phyloP scores from a whole-genome alignment of 164 flowering plant genomes.

The Annona squamosa region DNA sequence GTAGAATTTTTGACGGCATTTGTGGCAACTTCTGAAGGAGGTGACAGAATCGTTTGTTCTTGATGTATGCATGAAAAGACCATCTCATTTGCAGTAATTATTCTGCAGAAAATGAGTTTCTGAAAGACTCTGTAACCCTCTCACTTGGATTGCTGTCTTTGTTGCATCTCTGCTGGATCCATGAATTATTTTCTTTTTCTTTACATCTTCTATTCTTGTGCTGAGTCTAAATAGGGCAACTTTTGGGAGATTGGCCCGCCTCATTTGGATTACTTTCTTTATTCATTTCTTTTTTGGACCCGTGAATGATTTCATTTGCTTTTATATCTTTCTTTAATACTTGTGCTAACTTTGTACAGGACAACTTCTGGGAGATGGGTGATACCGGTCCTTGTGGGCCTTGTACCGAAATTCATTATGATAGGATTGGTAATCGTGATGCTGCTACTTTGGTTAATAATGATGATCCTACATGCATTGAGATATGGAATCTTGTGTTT shows the following conservation, averaged over 20 bases:
- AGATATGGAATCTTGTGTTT: constrained; percentile 97
- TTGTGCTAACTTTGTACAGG: constrained; percentile 30
- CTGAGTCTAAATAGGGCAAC: constrained; percentile 50
- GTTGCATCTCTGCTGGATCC: too few species aligned
- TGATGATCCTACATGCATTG: constrained; percentile 96
- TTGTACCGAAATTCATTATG: constrained; percentile 94
- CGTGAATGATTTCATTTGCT: not conserved
- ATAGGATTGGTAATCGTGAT: constrained; percentile 82
- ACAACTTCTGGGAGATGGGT: constrained; percentile 99
- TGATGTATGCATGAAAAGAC: too few species aligned
- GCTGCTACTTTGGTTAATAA: constrained; percentile 82
- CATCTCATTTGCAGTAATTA: not conserved
- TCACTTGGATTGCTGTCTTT: not conserved
- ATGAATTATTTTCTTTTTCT: not conserved
- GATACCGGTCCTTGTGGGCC: constrained; percentile 99
- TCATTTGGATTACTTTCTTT: constrained; percentile 53
- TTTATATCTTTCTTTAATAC: not conserved
- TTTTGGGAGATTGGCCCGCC: constrained; percentile 99
- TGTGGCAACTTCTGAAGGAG: too few species aligned
- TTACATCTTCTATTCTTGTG: not conserved
- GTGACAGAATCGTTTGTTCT: too few species aligned
- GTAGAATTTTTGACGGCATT: too few species aligned
- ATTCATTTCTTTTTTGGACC: not conserved
- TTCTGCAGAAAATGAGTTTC: not conserved
- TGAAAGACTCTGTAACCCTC: not conserved